These are phyloP conservation scores for Golubevia sp. DNA, from an alignment of 1,284 basidiomycete genomes.

Conservation along the genomic window DNA sequence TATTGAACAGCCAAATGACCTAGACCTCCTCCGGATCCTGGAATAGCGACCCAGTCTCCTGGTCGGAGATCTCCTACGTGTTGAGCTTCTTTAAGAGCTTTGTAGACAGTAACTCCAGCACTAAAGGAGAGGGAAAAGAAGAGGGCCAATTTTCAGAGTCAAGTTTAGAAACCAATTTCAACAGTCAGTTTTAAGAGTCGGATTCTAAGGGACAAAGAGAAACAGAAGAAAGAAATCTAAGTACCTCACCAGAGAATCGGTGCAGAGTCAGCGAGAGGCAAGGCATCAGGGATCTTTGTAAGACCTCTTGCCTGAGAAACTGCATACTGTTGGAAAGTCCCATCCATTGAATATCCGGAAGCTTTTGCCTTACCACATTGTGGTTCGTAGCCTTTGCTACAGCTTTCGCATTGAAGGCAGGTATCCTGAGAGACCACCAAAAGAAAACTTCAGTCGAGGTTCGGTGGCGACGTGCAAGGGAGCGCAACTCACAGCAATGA, in stretches of 20 bases:
- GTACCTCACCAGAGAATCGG: constrained; percentile 83
- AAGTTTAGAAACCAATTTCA: background rate
- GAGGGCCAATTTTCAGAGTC: no score
- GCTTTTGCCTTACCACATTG: constrained; percentile 41
- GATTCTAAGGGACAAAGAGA: no score
- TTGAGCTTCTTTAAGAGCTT: constrained; percentile 77
- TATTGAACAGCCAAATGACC: constrained; percentile 64
- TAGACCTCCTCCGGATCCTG: constrained; percentile 74
- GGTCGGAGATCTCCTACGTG: constrained; percentile 63
- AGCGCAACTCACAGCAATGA: constrained; percentile 42
- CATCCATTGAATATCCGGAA: constrained; percentile 72
- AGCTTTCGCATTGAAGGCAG: constrained; percentile 74
- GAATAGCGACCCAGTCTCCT: constrained; percentile 81
- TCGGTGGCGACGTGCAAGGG: background rate
- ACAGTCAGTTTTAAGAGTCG: constrained; percentile 49
- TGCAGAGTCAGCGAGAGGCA: constrained; percentile 74
- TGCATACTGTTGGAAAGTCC: constrained; percentile 76
- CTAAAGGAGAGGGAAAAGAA: no score
- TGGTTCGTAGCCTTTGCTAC: constrained; percentile 75
- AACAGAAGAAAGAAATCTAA: no score
- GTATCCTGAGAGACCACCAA: constrained; percentile 70
- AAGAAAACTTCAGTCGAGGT: constrained; percentile 6
- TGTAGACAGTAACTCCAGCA: constrained; percentile 77
- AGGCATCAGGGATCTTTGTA: constrained; percentile 73
- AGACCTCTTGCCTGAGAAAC: constrained; percentile 73